These are phyloP conservation scores for Setomelanomma holmii DNA, from an alignment of 2,329 filamentous ascomycete genomes.

Conservation along the genomic window DNA sequence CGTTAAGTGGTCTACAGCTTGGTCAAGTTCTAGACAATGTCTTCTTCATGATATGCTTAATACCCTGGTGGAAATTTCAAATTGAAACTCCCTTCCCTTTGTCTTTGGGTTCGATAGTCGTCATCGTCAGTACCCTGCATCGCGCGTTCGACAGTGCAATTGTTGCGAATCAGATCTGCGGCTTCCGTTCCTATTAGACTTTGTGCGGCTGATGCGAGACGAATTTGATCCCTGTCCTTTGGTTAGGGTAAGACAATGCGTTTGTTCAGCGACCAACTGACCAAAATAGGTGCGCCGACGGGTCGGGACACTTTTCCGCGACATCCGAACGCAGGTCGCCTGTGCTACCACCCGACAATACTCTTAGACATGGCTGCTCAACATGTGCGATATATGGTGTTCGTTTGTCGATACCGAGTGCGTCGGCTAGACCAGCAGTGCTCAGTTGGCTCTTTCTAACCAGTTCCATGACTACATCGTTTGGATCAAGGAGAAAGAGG, in stretches of 20 bases:
- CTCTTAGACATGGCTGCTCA: constrained; percentile 40
- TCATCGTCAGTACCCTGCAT: not conserved
- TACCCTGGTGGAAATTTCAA: constrained; percentile 44
- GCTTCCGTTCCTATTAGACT: constrained; percentile 46
- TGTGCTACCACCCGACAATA: constrained; percentile 15
- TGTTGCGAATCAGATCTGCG: constrained; percentile 40
- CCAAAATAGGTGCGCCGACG: constrained; percentile 45
- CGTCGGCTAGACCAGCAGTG: constrained; percentile 40
- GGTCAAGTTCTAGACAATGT: constrained; percentile 26
- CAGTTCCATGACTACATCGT: constrained; percentile 44
- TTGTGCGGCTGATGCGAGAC: constrained; percentile 44
- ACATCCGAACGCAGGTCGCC: constrained; percentile 35
- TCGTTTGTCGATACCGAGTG: constrained; percentile 39
- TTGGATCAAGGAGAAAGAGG: constrained; percentile 42
- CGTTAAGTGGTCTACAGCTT: constrained; percentile 3
- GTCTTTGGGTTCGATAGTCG: constrained; percentile 17
- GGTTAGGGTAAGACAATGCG: constrained; percentile 42
- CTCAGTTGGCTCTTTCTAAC: constrained; percentile 43
- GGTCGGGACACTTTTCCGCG: constrained; percentile 39
- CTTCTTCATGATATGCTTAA: constrained; percentile 24
- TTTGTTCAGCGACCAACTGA: constrained; percentile 35
- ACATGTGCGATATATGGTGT: constrained; percentile 43
- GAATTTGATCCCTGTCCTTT: constrained; percentile 43
- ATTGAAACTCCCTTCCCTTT: constrained; percentile 28
- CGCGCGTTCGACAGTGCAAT: constrained; percentile 28